Conservation (phyloP, 768 basidiomycete genomes). For the Baorangia bicolor region DNA sequence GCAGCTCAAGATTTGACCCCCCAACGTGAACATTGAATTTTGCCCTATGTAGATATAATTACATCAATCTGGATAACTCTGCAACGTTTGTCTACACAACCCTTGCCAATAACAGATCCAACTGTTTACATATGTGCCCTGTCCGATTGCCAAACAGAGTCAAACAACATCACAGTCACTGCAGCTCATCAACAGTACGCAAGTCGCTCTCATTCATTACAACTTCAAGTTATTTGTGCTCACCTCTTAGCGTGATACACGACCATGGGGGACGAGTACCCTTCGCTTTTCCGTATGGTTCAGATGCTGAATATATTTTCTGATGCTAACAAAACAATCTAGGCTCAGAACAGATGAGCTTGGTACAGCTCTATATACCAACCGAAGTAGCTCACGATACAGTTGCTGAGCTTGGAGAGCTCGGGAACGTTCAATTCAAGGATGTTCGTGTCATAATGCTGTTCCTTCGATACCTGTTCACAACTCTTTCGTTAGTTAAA, state of each 20-base stretch:
- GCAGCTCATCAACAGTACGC: neutral
- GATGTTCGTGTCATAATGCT: slow-evolving; percentile 60
- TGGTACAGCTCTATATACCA: slow-evolving; percentile 95
- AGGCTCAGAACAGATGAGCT: slow-evolving; percentile 98
- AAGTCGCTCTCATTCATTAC: neutral
- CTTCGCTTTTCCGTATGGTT: slow-evolving; percentile 73
- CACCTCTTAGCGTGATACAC: neutral
- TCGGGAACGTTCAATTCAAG: slow-evolving; percentile 96
- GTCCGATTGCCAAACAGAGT: slow-evolving; percentile 17
- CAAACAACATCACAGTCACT: slow-evolving; percentile 14
- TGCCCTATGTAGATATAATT: neutral
- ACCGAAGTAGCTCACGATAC: slow-evolving; percentile 98
- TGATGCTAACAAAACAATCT: slow-evolving; percentile 7
- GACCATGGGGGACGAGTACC: slow-evolving; percentile 75
- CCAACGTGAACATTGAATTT: neutral
- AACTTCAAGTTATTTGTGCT: neutral
- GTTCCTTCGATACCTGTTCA: slow-evolving; percentile 1
- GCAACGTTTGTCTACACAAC: neutral
- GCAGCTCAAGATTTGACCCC: neutral
- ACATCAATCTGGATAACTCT: neutral
- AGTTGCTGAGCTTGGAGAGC: slow-evolving; percentile 91
- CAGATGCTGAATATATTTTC: neutral
- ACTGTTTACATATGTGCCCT: neutral
- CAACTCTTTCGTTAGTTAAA: slow-evolving; percentile 62
- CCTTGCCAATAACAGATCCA: neutral